Base-by-base conservation (phyloP, 495 filamentous ascomycete species). In the Penicillium dipodomyicola region DNA sequence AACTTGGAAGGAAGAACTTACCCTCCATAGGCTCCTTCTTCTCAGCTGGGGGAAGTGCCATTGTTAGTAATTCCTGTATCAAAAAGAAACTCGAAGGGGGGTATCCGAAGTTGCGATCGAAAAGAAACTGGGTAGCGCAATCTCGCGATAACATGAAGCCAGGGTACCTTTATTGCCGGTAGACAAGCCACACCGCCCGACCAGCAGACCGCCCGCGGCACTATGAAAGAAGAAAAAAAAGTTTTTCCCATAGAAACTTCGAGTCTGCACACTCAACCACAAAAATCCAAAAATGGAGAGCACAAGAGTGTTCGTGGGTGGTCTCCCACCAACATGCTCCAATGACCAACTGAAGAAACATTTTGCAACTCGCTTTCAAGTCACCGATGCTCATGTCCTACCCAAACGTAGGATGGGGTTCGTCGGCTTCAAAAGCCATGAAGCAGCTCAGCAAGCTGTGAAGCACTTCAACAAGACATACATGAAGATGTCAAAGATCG, bases 391-490 rank as follows among this genome's bases (percentile, higher is more conserved):
- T 55, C 94, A 92, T 78, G 82, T 96, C 57, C 86, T 97, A 68
- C 85, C 92, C 19, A 82, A 88, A 63, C 84, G 94, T 64, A 82
- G 91, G 54, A 96, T 98, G 75, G 94, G 92, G 61, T 99, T 96
- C 80, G 85, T 99, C 57, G 94, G 94, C 57, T 97, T 92, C 79
- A 93, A 89, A 73, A 90, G 82, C 51, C 77, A 84, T 42, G 83
- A 92, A 58, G 88, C 88, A 62, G 94, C 94, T 47, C 74, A 80
- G 43, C 80, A 84, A 62, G 94, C 94, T 46, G 88, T 93, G 59
- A 90, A 89, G 65, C 96, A 96, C 74, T 96, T 96, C 82, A 92
- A 99, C 76, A 89, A 84, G 65, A 83, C 92, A 57, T 98, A 92
- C 72, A 89, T 98, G 59, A 90, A 91, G 57, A 95, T 96, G 92